Percentiles rank a stretch among this genome's conserved stretches.
These are phyloP conservation scores for Podila clonocystis DNA, from an alignment of 192 early-diverging fungal genomes.

Conservation along the genomic window DNA sequence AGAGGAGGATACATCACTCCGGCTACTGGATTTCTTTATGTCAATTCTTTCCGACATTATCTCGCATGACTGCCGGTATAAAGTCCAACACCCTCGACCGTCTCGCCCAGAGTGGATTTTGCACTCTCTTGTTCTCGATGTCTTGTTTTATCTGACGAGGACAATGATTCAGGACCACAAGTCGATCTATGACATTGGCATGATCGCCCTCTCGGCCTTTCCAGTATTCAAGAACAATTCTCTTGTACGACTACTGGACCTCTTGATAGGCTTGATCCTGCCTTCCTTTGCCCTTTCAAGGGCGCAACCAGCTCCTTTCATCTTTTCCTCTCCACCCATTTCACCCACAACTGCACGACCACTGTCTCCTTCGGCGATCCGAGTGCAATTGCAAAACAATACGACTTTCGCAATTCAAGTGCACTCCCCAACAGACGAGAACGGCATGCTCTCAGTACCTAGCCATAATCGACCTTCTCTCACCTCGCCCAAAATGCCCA, in stretches of 20 bases:
- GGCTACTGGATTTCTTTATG: constrained; percentile 52
- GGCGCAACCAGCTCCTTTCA: constrained; percentile 6
- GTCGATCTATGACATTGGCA: constrained; percentile 62
- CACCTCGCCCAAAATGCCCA: constrained; percentile 19
- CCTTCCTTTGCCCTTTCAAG: constrained; percentile 48
- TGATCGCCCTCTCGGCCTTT: constrained; percentile 61
- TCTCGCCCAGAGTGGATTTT: constrained; percentile 61
- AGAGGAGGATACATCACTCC: constrained; percentile 32
- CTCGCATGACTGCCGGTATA: constrained; percentile 66
- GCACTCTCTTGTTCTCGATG: constrained; percentile 60
- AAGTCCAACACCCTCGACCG: constrained; percentile 54
- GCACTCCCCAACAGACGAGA: constrained; percentile 41
- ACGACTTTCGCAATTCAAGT: constrained; percentile 39
- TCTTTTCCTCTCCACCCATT: constrained; percentile 11
- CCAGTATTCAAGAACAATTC: constrained; percentile 53
- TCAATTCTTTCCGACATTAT: constrained; percentile 59
- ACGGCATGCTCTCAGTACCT: constrained; percentile 28
- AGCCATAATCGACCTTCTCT: constrained; percentile 1
- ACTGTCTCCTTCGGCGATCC: constrained; percentile 37
- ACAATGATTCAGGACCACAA: constrained; percentile 37
- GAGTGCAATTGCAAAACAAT: constrained; percentile 46
- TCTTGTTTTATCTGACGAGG: constrained; percentile 35
- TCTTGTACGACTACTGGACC: constrained; percentile 53
- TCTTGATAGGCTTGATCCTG: constrained; percentile 58
- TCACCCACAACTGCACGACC: constrained; percentile 1